Evolutionary conservation across 495 filamentous ascomycete species (phyloP), one percentile per base, ranked within the genome.

Genomic region (Annulohypoxylon moriforme): DNA sequence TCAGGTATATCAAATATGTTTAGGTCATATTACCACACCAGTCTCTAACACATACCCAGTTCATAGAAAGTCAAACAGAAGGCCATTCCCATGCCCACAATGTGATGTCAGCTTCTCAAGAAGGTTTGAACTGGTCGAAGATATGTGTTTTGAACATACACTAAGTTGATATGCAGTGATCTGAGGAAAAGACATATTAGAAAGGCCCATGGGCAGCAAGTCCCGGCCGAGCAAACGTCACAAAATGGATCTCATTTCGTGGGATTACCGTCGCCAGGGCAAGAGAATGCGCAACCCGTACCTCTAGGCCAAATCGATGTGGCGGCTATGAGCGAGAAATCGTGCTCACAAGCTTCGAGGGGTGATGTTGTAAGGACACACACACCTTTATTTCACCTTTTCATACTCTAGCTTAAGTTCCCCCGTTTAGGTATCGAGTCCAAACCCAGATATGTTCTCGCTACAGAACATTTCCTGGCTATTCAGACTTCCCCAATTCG

Each of bases 31-130:
- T 25, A 25, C n/a, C 6, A 10, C 10, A 10, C 7, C 8, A 4
- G 22, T 22, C 22, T 25, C 18, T 50, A 25, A 50, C 46, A 18
- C n/a, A 10, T 18, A 22, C 6, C 18, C 18, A 50, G 46, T 50
- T 50, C 46, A 50, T 50, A 50, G 46, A 5, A 50, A 50, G 18
- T 50, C 46, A 20, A 50, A 50, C 13, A 50, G 46, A 22, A 50
- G 46, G 22, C 46, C 46, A 11, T 50, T 50, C 22, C 46, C 46
- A 22, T 50, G 46, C 13, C 46, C 46, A 18, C 22, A 22, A 18
- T 50, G 46, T 18, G 46, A 50, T 18, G 46, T 50, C 14, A 50
- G 46, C 46, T 50, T 50, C 22, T 50, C 46, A 9, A 50, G 46
- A 22, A 50, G 46, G 46, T 50, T 11, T 6, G 46, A 50, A 22